Percentiles rank a stretch among this genome's conserved stretches.
These are phyloP conservation scores for Didymella glomerata DNA, from an alignment of 2,329 filamentous ascomycete species.

Conservation along the genomic window DNA sequence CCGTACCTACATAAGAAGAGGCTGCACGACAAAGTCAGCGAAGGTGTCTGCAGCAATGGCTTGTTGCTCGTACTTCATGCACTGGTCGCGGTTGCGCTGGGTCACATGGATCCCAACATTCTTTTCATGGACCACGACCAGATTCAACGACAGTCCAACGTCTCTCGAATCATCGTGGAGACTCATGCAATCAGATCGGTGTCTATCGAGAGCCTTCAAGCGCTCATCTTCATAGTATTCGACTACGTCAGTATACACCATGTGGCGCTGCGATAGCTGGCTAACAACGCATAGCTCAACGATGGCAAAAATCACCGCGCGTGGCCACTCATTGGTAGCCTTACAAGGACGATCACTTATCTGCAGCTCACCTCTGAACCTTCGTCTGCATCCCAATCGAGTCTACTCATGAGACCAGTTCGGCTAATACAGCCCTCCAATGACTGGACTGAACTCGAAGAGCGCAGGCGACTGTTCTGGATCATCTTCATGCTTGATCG, in stretches of 20 bases:
- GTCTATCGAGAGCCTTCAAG: conserved; percentile 42
- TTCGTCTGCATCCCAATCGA: conserved; percentile 31
- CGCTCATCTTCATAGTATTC: conserved; percentile 46
- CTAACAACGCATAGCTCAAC: conserved; percentile 35
- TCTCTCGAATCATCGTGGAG: conserved; percentile 45
- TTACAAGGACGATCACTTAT: conserved; percentile 47
- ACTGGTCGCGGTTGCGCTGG: conserved; percentile 39
- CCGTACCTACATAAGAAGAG: conserved; percentile 45
- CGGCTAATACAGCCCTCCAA: conserved; percentile 35
- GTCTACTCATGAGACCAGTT: conserved; percentile 44
- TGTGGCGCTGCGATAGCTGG: neutral
- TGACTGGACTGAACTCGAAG: conserved; percentile 47
- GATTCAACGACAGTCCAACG: conserved; percentile 34
- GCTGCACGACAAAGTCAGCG: conserved; percentile 36
- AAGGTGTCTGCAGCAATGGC: conserved; percentile 25
- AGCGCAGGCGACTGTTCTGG: conserved; percentile 45
- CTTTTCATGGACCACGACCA: conserved; percentile 41
- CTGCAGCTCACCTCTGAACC: conserved; percentile 45
- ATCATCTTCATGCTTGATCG: conserved; percentile 47
- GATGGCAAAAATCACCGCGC: conserved; percentile 41
- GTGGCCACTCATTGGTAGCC: conserved; percentile 47
- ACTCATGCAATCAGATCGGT: conserved; percentile 38
- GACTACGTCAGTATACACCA: conserved; percentile 34
- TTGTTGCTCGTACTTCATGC: conserved; percentile 42
- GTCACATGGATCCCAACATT: conserved; percentile 37